Evolutionary conservation across 768 basidiomycete genomes (phyloP).

Genomic region (Trichaptum fuscoviolaceum): DNA sequence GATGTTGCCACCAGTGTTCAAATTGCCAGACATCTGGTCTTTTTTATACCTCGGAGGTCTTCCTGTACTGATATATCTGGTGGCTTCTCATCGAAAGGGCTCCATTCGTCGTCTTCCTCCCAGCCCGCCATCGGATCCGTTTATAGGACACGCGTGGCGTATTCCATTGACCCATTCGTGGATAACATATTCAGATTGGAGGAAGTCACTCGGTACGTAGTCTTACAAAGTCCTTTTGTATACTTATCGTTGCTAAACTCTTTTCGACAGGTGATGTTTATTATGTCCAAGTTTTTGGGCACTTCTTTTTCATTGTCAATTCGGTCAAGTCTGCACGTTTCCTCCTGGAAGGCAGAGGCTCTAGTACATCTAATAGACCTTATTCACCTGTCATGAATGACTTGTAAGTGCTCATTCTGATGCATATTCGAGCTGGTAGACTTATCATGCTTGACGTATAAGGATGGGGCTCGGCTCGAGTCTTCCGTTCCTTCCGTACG

Average conservation of each 20-base stretch:
- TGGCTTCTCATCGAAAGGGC: too few species aligned
- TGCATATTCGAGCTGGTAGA: not conserved
- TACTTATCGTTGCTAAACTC: slow-evolving; percentile 9
- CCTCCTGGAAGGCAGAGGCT: slow-evolving; percentile 40
- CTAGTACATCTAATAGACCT: slow-evolving; percentile 24
- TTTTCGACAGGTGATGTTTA: slow-evolving; percentile 38
- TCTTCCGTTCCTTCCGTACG: slow-evolving; percentile 54
- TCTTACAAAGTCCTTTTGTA: not conserved
- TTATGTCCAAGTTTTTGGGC: slow-evolving; percentile 38
- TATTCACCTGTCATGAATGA: slow-evolving; percentile 16
- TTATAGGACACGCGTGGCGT: not conserved
- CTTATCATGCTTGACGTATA: not conserved
- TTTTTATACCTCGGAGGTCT: too few species aligned
- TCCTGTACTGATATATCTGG: too few species aligned
- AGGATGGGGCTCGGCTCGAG: not conserved
- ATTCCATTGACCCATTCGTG: not conserved
- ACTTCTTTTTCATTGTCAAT: slow-evolving; percentile 43
- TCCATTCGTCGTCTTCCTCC: not conserved
- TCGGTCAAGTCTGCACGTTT: slow-evolving; percentile 35
- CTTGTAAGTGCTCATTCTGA: slow-evolving; percentile 5
- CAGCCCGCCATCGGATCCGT: not conserved
- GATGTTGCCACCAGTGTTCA: too few species aligned
- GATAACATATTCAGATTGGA: not conserved
- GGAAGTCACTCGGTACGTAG: not conserved
- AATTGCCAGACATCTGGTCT: too few species aligned